Conservation (phyloP, 2,329 filamentous ascomycete species). For the Pyrenophora tritici-repentis region DNA sequence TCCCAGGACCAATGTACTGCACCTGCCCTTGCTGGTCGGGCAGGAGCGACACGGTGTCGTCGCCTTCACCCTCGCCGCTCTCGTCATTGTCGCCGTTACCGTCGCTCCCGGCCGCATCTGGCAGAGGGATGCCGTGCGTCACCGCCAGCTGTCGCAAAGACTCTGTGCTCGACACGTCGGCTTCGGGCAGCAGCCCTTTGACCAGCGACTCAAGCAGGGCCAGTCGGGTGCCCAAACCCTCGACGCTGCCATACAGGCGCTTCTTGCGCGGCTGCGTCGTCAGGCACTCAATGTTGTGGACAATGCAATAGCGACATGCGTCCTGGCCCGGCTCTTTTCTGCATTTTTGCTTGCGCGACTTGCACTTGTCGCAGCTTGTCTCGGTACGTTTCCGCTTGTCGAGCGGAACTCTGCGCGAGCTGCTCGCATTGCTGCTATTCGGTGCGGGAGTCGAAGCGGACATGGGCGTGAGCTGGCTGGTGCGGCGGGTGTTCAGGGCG, state of each 20-base stretch:
- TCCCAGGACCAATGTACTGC: slow-evolving; percentile 52
- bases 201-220: slow-evolving; percentile 52
- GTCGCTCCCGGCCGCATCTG: slow-evolving; percentile 30
- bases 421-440: slow-evolving; percentile 18
- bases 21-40: slow-evolving; percentile 53
- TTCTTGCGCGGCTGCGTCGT: slow-evolving; percentile 54
- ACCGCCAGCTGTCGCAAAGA: slow-evolving; percentile 48
- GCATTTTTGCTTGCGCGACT: slow-evolving; percentile 55
- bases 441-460: slow-evolving; percentile 14
- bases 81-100: slow-evolving; percentile 21
- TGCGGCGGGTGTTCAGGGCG: slow-evolving; percentile 13
- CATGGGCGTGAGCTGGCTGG: slow-evolving; percentile 11
- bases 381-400: slow-evolving; percentile 54
- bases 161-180: slow-evolving; percentile 50
- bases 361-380: slow-evolving; percentile 55
- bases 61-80: slow-evolving; percentile 33
- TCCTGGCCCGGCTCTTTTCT: slow-evolving; percentile 46
- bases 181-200: slow-evolving; percentile 51
- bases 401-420: slow-evolving; percentile 48
- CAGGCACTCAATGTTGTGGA: slow-evolving; percentile 50
- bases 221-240: slow-evolving; percentile 49
- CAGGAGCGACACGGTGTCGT: slow-evolving; percentile 45
- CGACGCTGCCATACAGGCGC: slow-evolving; percentile 51
- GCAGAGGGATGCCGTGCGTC: slow-evolving; percentile 49
- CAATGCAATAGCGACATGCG: slow-evolving; percentile 51